Base-by-base conservation (phyloP, 352 stramenopile genomes). In the Phytophthora hybrid region DNA sequence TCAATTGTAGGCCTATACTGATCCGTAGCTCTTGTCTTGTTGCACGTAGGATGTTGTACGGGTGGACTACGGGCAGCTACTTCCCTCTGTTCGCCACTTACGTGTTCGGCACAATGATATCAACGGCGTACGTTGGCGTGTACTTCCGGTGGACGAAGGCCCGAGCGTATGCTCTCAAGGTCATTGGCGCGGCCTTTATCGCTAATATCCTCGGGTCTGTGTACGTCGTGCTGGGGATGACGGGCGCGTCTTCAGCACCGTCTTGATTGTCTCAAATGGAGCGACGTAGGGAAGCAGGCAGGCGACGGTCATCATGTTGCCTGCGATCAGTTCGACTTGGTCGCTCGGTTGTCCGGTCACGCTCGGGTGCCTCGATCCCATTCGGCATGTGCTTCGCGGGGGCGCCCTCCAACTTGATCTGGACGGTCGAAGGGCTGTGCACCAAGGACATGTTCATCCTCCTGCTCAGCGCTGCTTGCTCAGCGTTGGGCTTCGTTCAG, bases 71-170 rank as follows among this genome's bases (percentile, higher is more conserved):
- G 1, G 65, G 63, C 2, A 63, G 69, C 37, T 73, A 78, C 52
- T 82, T 82, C 58, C 76, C 76, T 31, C 32, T 82, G 18, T 82
- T 82, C 23, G 64, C 70, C n/a, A 80, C 76, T 5, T 78, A 80
- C 61, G 37, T 67, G 5, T 73, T 77, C 44, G 76, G 72, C 34
- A 63, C 67, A 1, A 59, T 69, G 13, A n/a, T 82, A 44, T 59
- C 66, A n/a, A 66, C 69, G 21, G 32, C 52, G 29, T 82, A 82
- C 32, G n/a, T 74, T 8, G 37, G 9, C 4, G 58, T 78, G 26
- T 81, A 75, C 52, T 71, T 67, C 26, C 55, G 57, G 10, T 74
- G 65, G 59, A 77, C 64, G 4, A 67, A 65, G 16, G 49, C 51
- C 13, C 63, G 64, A 14, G 14, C 23, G 21, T 77, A 77, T 34